Evolutionary conservation across 2,329 filamentous ascomycete genomes (phyloP), one percentile per base, ranked within the genome.

Genomic region (Aureobasidium mangrovei): DNA sequence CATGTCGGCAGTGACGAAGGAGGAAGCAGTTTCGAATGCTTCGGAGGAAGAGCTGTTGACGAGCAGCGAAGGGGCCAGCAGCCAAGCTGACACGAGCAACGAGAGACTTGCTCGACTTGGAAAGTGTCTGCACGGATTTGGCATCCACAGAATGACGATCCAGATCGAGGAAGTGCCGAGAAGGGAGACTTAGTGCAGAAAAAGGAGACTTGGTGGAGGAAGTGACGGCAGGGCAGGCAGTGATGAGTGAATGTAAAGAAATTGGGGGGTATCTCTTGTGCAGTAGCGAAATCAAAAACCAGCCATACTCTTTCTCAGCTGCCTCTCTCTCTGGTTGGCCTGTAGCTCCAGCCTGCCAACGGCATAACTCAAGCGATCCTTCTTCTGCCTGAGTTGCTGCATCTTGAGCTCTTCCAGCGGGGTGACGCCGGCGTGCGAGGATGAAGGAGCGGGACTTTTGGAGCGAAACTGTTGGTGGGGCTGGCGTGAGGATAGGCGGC

Each of bases 301-400:
- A 58, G 82, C 83, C 80, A 86, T 84, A 67, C 83, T 86, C 79
- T 84, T 86, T 67, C 84, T 78, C 71, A 88, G 68, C 65, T 87
- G 83, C 61, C 84, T 77, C 69, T 87, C 80, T 65, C 79, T 72
- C 70, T 95, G 90, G 62, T 83, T 77, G n/a, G 88, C 86, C 72
- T 95, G 88, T 63, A 95, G 67, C 74, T 93, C 88, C 60, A 96
- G 70, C 57, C 90, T 79, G 66, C 93, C 88, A 18, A 95, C 88
- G 29, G 88, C 85, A 73, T 94, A 95, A 67, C 87, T 84, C 62
- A 95, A 72, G 47, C 88, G 81, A 69, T 95, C 89, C 70, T 88
- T 91, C 70, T 89, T 85, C 74, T 90, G 87, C 56, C 81, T 76
- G 55, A 93, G 70, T 59, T 86, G 84, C 62, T 81, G 82, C 57